These are phyloP conservation scores for Rhodomyrtus tomentosa DNA, from an alignment of 345 rosid genomes.

Conservation along the genomic window DNA sequence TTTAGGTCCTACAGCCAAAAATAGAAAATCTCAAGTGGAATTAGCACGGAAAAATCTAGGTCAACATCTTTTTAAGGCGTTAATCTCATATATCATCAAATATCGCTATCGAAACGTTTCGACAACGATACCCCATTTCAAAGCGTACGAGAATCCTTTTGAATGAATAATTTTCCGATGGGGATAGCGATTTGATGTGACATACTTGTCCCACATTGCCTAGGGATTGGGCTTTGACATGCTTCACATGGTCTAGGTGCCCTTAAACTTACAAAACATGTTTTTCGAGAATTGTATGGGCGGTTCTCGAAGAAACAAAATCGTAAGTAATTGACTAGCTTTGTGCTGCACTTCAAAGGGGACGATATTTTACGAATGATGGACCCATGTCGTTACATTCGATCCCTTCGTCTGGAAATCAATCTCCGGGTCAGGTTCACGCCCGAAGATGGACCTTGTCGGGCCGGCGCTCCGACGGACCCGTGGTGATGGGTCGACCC, in stretches of 20 bases:
- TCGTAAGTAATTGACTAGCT: too few species aligned
- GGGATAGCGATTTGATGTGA: not conserved
- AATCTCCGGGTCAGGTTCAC: accelerated
- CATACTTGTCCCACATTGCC: too few species aligned
- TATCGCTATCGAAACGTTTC: not conserved
- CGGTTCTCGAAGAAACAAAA: too few species aligned
- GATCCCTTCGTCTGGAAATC: not conserved
- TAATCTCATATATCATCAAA: not conserved
- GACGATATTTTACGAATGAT: too few species aligned
- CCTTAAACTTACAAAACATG: too few species aligned
- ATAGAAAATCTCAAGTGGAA: not conserved
- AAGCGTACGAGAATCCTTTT: accelerated
- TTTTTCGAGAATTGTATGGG: too few species aligned
- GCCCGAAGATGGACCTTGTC: not conserved
- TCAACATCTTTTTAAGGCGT: too few species aligned
- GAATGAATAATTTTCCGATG: not conserved
- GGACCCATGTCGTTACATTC: too few species aligned
- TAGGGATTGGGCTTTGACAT: too few species aligned
- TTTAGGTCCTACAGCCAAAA: not conserved
- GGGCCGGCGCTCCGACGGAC: not conserved
- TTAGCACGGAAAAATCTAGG: not conserved
- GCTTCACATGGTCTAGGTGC: too few species aligned
- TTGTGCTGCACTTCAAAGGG: too few species aligned
- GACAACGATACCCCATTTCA: not conserved
- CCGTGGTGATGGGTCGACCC: not conserved